Evolutionary conservation across 2,329 filamentous ascomycete species (phyloP).

Genomic region (Coleophoma eucalyptorum): DNA sequence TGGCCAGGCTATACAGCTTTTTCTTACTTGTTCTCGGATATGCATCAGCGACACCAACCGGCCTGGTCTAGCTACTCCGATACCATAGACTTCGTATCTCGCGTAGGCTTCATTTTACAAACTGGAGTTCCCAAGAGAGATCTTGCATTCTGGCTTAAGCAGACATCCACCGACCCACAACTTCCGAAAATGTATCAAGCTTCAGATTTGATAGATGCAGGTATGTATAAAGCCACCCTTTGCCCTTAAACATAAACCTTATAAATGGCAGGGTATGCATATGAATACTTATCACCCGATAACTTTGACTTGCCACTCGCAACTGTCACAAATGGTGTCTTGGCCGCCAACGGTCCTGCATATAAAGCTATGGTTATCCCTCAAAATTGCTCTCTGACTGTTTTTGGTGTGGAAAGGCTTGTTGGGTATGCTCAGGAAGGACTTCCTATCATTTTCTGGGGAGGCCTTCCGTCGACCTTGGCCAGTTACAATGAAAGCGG

Average conservation of each 20-base stretch:
- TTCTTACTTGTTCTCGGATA: constrained; percentile 35
- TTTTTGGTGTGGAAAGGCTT: constrained; percentile 28
- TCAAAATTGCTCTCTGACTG: constrained; percentile 31
- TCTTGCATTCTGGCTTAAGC: not conserved
- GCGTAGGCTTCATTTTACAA: not conserved
- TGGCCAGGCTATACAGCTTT: constrained; percentile 46
- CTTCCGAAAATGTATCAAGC: not conserved
- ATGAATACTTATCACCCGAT: constrained; percentile 38
- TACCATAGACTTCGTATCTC: not conserved
- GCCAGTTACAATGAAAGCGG: constrained; percentile 12
- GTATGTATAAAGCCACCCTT: not conserved
- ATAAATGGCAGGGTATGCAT: constrained; percentile 10
- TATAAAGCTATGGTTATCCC: constrained; percentile 39
- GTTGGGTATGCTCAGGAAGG: constrained; percentile 31
- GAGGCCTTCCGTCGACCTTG: constrained; percentile 26
- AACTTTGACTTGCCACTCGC: constrained; percentile 37
- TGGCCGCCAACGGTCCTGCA: constrained; percentile 34
- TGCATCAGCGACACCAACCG: constrained; percentile 35
- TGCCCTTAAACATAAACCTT: not conserved
- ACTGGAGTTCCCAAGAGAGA: not conserved
- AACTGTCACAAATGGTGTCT: constrained; percentile 27
- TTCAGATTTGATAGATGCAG: not conserved
- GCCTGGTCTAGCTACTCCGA: constrained; percentile 25
- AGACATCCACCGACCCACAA: not conserved
- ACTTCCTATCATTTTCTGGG: constrained; percentile 37